These are phyloP conservation scores for Salvia hispanica DNA, from an alignment of 257 asterid genomes.

Conservation along the genomic window DNA sequence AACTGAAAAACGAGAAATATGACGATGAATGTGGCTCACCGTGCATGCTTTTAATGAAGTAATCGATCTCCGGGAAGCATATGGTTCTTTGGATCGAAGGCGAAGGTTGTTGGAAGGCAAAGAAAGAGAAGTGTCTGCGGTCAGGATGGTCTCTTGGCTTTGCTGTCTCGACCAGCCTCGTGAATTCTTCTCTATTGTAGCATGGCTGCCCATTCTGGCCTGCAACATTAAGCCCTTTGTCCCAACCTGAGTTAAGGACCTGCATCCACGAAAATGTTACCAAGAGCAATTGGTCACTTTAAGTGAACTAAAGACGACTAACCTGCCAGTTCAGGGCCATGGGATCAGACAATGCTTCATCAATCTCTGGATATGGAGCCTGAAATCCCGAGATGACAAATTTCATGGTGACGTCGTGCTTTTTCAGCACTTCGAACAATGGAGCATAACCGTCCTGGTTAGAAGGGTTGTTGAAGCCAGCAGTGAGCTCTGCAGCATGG, in stretches of 20 bases:
- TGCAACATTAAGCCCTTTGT: slow-evolving; percentile 53
- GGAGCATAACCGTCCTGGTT: slow-evolving; percentile 67
- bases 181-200: slow-evolving; percentile 56
- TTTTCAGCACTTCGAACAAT: slow-evolving; percentile 57
- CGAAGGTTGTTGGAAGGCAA: slow-evolving; percentile 51
- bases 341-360: slow-evolving; percentile 58
- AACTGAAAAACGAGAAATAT: background rate
- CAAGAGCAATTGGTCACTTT: background rate
- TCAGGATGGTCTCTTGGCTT: slow-evolving; percentile 76
- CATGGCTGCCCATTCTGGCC: slow-evolving; percentile 60
- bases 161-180: slow-evolving; percentile 54
- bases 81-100: slow-evolving; percentile 50
- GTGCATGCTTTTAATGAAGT: slow-evolving; percentile 67
- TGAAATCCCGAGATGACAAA: slow-evolving; percentile 47
- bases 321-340: slow-evolving; percentile 80
- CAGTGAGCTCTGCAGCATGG: slow-evolving; percentile 81
- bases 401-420: slow-evolving; percentile 49
- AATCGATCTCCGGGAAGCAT: slow-evolving; percentile 55
- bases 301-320: slow-evolving; percentile 7
- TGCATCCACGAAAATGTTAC: slow-evolving; percentile 19
- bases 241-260: slow-evolving; percentile 75
- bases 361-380: slow-evolving; percentile 44
- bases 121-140: slow-evolving; percentile 48
- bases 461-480: slow-evolving; percentile 65
- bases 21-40: slow-evolving; percentile 40